phyloP scores from a whole-genome alignment of 352 stramenopile species.

The Globisporangium irregulare region DNA sequence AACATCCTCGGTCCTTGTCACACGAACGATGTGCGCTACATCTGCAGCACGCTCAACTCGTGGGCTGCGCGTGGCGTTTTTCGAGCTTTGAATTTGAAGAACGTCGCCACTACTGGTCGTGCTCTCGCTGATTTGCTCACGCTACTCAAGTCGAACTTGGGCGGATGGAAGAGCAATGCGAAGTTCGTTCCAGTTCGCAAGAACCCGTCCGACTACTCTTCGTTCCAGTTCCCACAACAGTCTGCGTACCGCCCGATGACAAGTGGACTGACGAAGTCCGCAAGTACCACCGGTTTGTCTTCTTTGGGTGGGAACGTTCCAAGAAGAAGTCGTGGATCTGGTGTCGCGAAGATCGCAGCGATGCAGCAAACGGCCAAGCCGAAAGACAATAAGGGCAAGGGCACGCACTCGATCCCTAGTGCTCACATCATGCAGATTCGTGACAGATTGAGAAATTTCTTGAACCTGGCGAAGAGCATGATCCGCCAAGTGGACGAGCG shows the following conservation, averaged over 20 bases:
- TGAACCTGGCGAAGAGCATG: conserved; percentile 91
- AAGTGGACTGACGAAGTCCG: conserved; percentile 80
- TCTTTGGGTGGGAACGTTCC: conserved; percentile 72
- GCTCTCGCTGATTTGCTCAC: conserved; percentile 72
- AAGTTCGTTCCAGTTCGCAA: conserved; percentile 84
- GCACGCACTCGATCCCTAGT: conserved; percentile 69
- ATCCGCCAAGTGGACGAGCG: conserved; percentile 72
- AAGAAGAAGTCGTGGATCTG: conserved; percentile 74
- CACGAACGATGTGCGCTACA: conserved; percentile 92
- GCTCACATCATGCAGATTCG: conserved; percentile 90
- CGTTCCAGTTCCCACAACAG: conserved; percentile 78
- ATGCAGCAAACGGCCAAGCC: conserved; percentile 78
- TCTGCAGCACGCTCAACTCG: conserved; percentile 80
- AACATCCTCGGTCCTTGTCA: conserved; percentile 95
- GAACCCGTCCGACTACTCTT: conserved; percentile 79
- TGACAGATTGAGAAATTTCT: conserved; percentile 93
- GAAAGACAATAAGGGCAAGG: conserved; percentile 47
- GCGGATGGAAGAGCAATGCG: conserved; percentile 70
- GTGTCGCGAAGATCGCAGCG: conserved; percentile 76
- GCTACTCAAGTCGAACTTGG: conserved; percentile 63
- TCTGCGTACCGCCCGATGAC: conserved; percentile 33
- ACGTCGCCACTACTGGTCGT: conserved; percentile 55
- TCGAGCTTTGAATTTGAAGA: conserved; percentile 72
- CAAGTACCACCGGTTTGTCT: conserved; percentile 82
- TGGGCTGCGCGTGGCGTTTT: conserved; percentile 80